Base-by-base conservation (phyloP, 176 grass and related monocot genomes). In the Musa troglodytarum region DNA sequence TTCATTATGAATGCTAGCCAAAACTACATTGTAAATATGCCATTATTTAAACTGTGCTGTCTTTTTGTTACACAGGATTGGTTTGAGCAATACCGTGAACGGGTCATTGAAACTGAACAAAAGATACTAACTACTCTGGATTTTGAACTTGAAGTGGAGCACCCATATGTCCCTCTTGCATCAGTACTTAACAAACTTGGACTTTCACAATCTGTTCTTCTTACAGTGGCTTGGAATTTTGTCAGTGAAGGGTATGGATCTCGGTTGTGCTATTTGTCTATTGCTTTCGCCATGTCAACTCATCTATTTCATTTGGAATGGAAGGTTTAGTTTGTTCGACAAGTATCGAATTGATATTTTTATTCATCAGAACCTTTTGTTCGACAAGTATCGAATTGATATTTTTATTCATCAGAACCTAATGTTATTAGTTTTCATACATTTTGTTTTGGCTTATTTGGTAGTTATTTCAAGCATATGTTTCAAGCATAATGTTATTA, bases 111-210 rank as follows among this genome's bases (percentile, higher is more conserved):
- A 20, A 61, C 74, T 1, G 92, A 96, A 86, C 87, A 96, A 79
- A 84, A 84, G 92, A 92, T 96, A 87, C 72, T 96, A 69, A 96
- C 83, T 74, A 96, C 89, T 26, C 87, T 96, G 59, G 87, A 92
- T 89, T 96, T 96, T 23, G 92, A 96, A 74, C 83, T 96, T 73
- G 89, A 96, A 80, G 92, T 92, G 79, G 63, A 73, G 52, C 92
- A 96, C 82, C 92, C 92, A 70, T 96, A 96, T 80, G 89, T 76
- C 74, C 52, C 89, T 8, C 87, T 92, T 75, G 77, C 80, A 26
- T 92, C 87, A n/a, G 78, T 81, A 50, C 82, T 96, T 75, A 75
- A 55, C 78, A 96, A 85, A 82, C 72, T 92, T 73, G 92, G 89
- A 49, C 80, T 96, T 81, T 85, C 85, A 24, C 82, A 87, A 53